phyloP scores from a whole-genome alignment of 371 early-diverging fungal genomes.

The Fennellomyces sp. region DNA sequence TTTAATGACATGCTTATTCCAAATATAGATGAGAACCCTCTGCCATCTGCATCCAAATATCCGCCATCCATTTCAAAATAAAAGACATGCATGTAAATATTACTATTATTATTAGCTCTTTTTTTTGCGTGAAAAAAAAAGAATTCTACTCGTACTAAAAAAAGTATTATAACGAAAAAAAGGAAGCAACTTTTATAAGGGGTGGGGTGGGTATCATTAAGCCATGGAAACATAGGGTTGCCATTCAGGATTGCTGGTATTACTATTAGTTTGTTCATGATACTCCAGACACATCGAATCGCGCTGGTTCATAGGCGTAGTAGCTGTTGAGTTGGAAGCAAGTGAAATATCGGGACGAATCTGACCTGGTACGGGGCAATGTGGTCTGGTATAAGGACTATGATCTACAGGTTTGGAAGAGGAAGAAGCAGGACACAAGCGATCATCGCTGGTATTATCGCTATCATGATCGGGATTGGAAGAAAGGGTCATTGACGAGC shows the following conservation, averaged over 20 bases:
- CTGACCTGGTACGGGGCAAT: conserved; percentile 30
- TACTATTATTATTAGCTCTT: not conserved
- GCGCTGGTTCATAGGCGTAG: not conserved
- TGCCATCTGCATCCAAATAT: conserved; percentile 42
- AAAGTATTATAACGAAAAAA: too few relatives aligned
- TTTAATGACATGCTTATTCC: not conserved
- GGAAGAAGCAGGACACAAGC: not conserved
- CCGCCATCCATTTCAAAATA: conserved; percentile 40
- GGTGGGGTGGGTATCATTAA: too few relatives aligned
- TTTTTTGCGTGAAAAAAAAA: too few relatives aligned
- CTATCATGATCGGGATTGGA: conserved; percentile 9
- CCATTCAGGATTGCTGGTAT: conserved; percentile 6
- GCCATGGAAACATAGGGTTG: conserved; percentile 8
- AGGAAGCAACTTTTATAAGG: too few relatives aligned
- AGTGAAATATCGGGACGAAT: conserved; percentile 15
- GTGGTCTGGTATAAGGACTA: conserved; percentile 24
- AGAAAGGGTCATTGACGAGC: conserved; percentile 10
- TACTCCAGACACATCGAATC: conserved; percentile 11
- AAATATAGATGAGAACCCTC: conserved; percentile 27
- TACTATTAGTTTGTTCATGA: not conserved
- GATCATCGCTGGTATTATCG: conserved; percentile 12
- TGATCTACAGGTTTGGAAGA: conserved; percentile 5
- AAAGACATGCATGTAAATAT: not conserved
- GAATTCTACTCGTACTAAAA: too few relatives aligned
- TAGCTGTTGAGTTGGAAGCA: conserved; percentile 6